Evolutionary conservation across 352 stramenopile species (phyloP).

Genomic region (Phytophthora cryptogea): DNA sequence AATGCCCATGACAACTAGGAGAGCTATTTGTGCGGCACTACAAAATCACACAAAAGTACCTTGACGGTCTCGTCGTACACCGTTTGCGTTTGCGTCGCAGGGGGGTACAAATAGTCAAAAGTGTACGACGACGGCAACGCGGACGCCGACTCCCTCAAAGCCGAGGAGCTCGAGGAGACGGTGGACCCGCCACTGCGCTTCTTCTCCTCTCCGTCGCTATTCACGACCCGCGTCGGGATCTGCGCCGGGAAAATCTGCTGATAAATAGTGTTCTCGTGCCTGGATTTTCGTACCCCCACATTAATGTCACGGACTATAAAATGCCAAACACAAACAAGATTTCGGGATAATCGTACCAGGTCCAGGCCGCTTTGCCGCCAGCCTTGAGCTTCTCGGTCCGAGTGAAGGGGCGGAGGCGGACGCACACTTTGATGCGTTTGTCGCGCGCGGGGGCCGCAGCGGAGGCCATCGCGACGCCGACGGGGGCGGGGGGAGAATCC

Average conservation of each 20-base stretch:
- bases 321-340: neutral
- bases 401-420: conserved; percentile 77
- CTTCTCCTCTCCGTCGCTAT: conserved; percentile 32
- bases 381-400: conserved; percentile 71
- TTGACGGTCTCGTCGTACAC: conserved; percentile 89
- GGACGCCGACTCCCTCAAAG: conserved; percentile 25
- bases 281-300: conserved; percentile 11
- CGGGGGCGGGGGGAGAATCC: conserved; percentile 25
- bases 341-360: conserved; percentile 28
- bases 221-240: conserved; percentile 37
- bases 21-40: no score
- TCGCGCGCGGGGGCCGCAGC: conserved; percentile 34
- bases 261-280: conserved; percentile 89
- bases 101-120: conserved; percentile 89
- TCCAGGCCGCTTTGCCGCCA: conserved; percentile 81
- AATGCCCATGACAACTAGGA: neutral
- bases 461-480: conserved; percentile 25
- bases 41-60: conserved; percentile 17
- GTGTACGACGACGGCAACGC: conserved; percentile 75
- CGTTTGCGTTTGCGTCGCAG: conserved; percentile 60
- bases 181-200: conserved; percentile 38
- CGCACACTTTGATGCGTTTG: conserved; percentile 82
- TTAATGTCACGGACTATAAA: neutral
- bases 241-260: conserved; percentile 85
- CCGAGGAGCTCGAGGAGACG: conserved; percentile 43